These are phyloP conservation scores for Fraxinus albicans DNA, from an alignment of 305 asterid genomes.

Conservation along the genomic window DNA sequence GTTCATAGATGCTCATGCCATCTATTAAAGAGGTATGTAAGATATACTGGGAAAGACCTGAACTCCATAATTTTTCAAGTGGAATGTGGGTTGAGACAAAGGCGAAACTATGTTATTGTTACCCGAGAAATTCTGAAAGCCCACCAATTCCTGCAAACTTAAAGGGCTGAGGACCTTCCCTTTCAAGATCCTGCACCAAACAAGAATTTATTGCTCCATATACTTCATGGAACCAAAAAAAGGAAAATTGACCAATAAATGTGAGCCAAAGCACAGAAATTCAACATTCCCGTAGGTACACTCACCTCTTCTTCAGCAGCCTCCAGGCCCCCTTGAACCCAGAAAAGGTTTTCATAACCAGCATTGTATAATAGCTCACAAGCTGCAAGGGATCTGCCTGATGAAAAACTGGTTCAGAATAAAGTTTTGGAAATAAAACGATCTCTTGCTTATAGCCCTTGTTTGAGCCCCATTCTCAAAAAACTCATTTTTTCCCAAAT, in stretches of 20 bases:
- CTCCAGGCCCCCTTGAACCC: constrained; percentile 96
- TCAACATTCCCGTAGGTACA: not conserved
- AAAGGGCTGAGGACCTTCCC: constrained; percentile 89
- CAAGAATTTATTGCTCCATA: not conserved
- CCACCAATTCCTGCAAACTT: constrained; percentile 98
- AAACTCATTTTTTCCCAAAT: not conserved
- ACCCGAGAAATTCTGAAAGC: constrained; percentile 94
- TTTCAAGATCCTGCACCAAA: constrained; percentile 75
- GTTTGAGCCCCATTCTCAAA: not conserved
- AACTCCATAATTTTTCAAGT: not conserved
- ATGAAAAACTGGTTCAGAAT: constrained; percentile 38
- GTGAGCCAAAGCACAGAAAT: not conserved
- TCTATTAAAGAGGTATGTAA: not conserved
- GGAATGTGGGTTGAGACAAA: not conserved
- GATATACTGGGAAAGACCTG: not conserved
- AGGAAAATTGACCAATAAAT: not conserved
- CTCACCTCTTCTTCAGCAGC: constrained; percentile 92
- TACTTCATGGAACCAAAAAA: constrained; percentile 8
- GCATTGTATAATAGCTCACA: constrained; percentile 79
- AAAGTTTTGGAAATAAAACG: not conserved
- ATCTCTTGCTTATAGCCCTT: not conserved
- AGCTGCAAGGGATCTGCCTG: constrained; percentile 98
- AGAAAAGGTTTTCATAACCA: constrained; percentile 78
- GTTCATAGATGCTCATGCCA: not conserved
- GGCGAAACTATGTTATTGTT: constrained; percentile 20